Evolutionary conservation across 2,329 filamentous ascomycete genomes (phyloP), one percentile per base, ranked within the genome.

Genomic region (Trichoderma lentiforme): DNA sequence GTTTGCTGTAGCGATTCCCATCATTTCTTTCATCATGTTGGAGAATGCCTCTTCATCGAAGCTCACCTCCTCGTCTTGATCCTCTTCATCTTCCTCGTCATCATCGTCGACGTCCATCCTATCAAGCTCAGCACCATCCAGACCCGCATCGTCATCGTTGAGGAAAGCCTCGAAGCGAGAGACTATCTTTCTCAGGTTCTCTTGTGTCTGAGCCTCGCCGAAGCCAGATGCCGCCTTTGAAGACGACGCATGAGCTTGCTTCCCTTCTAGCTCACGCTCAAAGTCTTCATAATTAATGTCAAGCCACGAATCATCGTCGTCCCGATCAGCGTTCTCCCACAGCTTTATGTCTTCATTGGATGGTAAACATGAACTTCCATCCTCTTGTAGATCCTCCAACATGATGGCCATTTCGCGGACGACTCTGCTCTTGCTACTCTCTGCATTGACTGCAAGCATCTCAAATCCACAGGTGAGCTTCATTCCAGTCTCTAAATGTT

Each of bases 201-300:
- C 89, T 77, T 95, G 90, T 0, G 91, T 88, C 28, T 85, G 85
- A 5, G 87, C 83, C 78, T 94, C 90, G 2, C 91, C 92, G 77
- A 93, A 90, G 0, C 85, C 86, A n/a, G 76, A 73, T 14, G 60
- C 77, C 64, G 57, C 73, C 34, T 71, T 81, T 68, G 85, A 80
- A 1, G 83, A 79, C 8, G 83, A 79, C 8, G 78, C 79, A 51
- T 82, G 81, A 58, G 83, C 28, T 32, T 75, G 75, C 61, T 82
- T 84, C 0, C 87, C 86, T 34, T 87, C 85, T 1, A 99, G 83
- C 79, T 98, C 94, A 32, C 87, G 86, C 77, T 98, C 95, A 71
- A 99, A 94, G 74, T 98, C 94, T 21, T 92, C 88, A 75, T 94
- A 98, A 78, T 95, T 91, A 71, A 99, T 97, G 76, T 98, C 91